Percentiles rank a stretch among this genome's conserved stretches.
These are phyloP conservation scores for Aspergillus luchuensis DNA, from an alignment of 2,329 filamentous ascomycete species.

Conservation along the genomic window DNA sequence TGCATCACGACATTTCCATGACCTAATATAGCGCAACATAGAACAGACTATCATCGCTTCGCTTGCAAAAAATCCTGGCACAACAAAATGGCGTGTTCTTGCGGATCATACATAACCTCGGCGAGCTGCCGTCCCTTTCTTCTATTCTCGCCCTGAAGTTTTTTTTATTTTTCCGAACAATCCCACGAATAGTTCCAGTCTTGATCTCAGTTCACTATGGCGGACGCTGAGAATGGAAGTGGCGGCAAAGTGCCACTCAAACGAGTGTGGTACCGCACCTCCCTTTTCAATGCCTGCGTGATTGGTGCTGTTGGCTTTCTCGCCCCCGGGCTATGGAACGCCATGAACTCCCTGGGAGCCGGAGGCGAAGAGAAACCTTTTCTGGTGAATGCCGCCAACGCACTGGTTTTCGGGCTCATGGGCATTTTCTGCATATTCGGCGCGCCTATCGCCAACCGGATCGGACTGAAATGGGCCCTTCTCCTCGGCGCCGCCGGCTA, in stretches of 20 bases:
- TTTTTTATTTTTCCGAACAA: background rate
- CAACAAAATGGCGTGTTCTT: background rate
- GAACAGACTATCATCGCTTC: background rate
- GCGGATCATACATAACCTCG: background rate
- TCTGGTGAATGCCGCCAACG: conserved; percentile 56
- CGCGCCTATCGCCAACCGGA: conserved; percentile 52
- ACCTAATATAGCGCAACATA: background rate
- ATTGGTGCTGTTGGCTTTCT: conserved; percentile 57
- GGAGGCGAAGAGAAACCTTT: conserved; percentile 56
- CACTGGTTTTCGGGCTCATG: conserved; percentile 49
- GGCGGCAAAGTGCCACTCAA: conserved; percentile 2
- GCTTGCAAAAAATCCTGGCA: background rate
- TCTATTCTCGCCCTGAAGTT: background rate
- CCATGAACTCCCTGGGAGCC: conserved; percentile 57
- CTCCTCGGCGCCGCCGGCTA: conserved; percentile 49
- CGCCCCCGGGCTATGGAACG: conserved; percentile 53
- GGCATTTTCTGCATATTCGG: conserved; percentile 48
- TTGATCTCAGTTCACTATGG: background rate
- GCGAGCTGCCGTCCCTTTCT: background rate
- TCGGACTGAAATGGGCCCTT: conserved; percentile 52
- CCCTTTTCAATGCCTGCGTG: conserved; percentile 57
- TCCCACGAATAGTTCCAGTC: background rate
- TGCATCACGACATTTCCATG: background rate
- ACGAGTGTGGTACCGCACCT: conserved; percentile 52
- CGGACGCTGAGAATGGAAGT: background rate